Evolutionary conservation across 2,329 filamentous ascomycete species (phyloP).

Genomic region (Escovopsis weberi): DNA sequence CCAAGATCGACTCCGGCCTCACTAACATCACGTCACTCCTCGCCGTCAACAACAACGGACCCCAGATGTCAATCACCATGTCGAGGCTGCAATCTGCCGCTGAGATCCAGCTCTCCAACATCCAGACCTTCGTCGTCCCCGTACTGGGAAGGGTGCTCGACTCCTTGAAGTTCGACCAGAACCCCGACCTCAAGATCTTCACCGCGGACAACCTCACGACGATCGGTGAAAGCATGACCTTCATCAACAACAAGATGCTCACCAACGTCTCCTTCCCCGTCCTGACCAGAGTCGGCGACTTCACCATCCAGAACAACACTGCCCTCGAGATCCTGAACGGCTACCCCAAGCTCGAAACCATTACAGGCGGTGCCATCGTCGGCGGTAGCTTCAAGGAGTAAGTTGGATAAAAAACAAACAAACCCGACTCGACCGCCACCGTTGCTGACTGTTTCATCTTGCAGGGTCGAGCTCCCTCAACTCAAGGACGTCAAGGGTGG

Average conservation of each 20-base stretch:
- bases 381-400: constrained; percentile 73
- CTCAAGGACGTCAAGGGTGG: constrained; percentile 56
- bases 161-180: constrained; percentile 73
- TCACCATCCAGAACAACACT: constrained; percentile 86
- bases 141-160: constrained; percentile 59
- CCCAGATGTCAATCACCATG: constrained; percentile 55
- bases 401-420: constrained; percentile 23
- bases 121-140: constrained; percentile 58
- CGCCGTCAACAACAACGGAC: constrained; percentile 67
- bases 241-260: constrained; percentile 47
- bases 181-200: constrained; percentile 48
- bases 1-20: constrained; percentile 61
- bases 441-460: background rate
- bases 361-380: constrained; percentile 72
- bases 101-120: constrained; percentile 50
- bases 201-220: constrained; percentile 55
- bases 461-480: constrained; percentile 55
- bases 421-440: background rate
- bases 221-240: constrained; percentile 41
- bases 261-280: constrained; percentile 62
- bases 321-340: constrained; percentile 47
- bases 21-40: constrained; percentile 58
- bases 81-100: constrained; percentile 54
- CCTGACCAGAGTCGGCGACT: constrained; percentile 52
- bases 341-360: constrained; percentile 52